Base-by-base conservation (phyloP, 768 basidiomycete species). In the Russula dissimulans region DNA sequence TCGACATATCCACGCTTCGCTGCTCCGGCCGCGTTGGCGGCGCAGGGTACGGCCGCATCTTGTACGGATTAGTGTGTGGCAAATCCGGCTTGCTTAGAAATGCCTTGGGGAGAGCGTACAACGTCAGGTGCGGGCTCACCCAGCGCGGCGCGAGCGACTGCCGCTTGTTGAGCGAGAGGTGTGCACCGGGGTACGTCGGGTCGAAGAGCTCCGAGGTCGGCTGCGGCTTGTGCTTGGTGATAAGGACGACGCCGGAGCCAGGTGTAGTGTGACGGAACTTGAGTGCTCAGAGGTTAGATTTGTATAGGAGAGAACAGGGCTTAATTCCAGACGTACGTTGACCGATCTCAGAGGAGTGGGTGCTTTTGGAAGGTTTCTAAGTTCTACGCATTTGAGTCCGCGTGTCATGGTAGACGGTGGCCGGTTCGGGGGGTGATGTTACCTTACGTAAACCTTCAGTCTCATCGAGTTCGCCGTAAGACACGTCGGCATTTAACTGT, bases 31-130 rank as follows among this genome's bases (percentile, higher is more conserved):
- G 36, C 22, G 14, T 22, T 3, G n/a, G n/a, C 7, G 26, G 43
- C 1, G 43, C 54, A 7, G 59, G 62, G 54, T 55, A 63, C 38
- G 58, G 62, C 2, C 48, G 53, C 10, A 15, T 38, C 44, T 36
- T 38, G 50, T 46, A 53, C 32, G 62, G 62, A 36, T 32, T 22
- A 15, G 26, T 1, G 15, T 36, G 56, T 0, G 8, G 49, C 17
- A 5, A 34, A 2, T 49, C 31, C 1, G 60, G 62, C 41, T 47
- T 51, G 34, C 4, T 46, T 1, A 63, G 59, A 44, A 56, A 56
- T 4, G 54, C 59, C 26, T 63, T 63, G 38, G 62, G 62, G 49
- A 61, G 48, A 32, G 59, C 62, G 49, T 29, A 38, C 42, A 61
- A 39, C 0, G 31, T 45, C 17, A 63, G 9, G 31, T 34, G 29